Evolutionary conservation across 805 yeast genomes (phyloP), one percentile per base, ranked within the genome.

Genomic region (Wickerhamomyces mucosus): DNA sequence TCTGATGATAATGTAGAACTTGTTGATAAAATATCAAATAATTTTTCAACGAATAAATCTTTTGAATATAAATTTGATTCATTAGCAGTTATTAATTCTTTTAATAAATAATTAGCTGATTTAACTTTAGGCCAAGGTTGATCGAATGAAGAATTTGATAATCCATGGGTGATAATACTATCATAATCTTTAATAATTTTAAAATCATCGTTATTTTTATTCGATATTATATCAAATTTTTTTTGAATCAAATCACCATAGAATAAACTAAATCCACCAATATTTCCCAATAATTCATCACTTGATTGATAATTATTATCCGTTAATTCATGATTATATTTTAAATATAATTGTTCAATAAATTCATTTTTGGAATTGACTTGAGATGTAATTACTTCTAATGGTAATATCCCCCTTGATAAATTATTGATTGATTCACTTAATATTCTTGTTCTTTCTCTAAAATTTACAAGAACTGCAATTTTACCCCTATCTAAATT

Each of bases 91-190:
- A 53, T 56, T 31, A 75, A 54, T 36, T 52, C 60, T 45, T 47
- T 48, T 5, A 23, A 13, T 7, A 23, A 16, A 23, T 8, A 5
- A 51, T 61, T 67, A 0, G 89, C 96, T 5, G 56, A 32, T 5
- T 48, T 42, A 0, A 79, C 79, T 45, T 88, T 89, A 0, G 69
- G 67, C 96, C 97, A 88, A 6, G 83, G 79, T 17, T 72, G 62
- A 19, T 65, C 61, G 41, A 62, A 69, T n/a, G 71, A 55, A 3
- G 88, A 78, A 48, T 82, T 82, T 1, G 88, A 78, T 11, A 82
- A 46, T 2, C 84, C 82, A 33, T 77, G 60, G 6, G 26, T 23
- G 7, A 14, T 23, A 9, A 23, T 16, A 7, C 15, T 11, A 7
- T 54, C 48, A 13, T 53, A 39, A 6, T 18, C 36, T 15, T 32